phyloP scores from a whole-genome alignment of 768 basidiomycete species.

The Rhizopogon vinicolor region DNA sequence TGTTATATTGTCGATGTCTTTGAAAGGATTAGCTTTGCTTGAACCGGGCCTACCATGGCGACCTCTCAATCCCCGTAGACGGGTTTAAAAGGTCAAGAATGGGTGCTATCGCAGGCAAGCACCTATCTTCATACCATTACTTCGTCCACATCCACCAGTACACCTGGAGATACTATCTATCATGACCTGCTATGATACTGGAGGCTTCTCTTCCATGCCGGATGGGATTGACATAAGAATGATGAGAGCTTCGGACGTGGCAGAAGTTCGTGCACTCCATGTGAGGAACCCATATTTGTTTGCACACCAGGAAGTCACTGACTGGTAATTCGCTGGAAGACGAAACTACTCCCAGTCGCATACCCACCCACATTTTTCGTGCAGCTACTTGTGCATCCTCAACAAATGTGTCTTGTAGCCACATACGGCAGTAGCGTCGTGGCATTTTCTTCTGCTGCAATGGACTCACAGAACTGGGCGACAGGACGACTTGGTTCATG shows the following conservation, averaged over 20 bases:
- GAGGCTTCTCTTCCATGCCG: neutral
- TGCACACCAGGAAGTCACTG: neutral
- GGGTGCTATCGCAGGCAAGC: neutral
- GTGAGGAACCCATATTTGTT: slow-evolving; percentile 8
- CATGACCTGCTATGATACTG: neutral
- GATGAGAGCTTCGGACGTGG: slow-evolving; percentile 25
- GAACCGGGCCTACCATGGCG: neutral
- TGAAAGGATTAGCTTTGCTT: neutral
- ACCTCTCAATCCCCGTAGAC: neutral
- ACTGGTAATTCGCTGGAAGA: slow-evolving; percentile 7
- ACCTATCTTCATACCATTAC: neutral
- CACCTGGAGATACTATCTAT: neutral
- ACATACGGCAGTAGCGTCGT: slow-evolving; percentile 14
- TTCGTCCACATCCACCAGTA: neutral
- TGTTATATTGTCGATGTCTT: neutral
- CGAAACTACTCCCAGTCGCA: slow-evolving; percentile 18
- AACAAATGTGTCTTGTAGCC: slow-evolving; percentile 25
- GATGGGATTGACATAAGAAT: slow-evolving; percentile 13
- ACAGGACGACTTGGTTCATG: neutral
- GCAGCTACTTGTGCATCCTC: slow-evolving; percentile 24
- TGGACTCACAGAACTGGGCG: slow-evolving; percentile 5
- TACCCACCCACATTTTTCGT: slow-evolving; percentile 28
- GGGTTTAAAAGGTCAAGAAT: neutral
- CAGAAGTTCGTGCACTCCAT: slow-evolving; percentile 21
- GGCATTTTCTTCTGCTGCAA: slow-evolving; percentile 25